These are phyloP conservation scores for Brassica hybrid DNA, from an alignment of 441 rosid species.

Conservation along the genomic window DNA sequence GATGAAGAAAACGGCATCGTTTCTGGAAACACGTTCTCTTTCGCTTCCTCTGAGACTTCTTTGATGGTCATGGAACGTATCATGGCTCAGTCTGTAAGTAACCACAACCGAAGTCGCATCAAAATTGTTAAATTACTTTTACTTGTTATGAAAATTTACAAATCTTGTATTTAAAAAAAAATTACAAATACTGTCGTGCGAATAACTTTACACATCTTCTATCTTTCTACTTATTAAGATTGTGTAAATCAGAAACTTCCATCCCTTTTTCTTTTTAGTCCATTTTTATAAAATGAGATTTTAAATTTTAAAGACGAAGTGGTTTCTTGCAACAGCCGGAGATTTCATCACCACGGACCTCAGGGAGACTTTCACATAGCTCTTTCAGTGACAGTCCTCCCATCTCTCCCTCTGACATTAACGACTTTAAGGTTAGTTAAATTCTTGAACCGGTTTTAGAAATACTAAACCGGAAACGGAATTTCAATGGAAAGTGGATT, in stretches of 20 bases:
- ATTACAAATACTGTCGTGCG: constrained; percentile 60
- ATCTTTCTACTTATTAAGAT: neutral
- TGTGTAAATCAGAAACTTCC: constrained; percentile 6
- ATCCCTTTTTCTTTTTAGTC: neutral
- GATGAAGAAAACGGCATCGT: constrained; percentile 62
- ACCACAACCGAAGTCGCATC: neutral
- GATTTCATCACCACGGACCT: constrained; percentile 75
- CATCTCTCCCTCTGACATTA: constrained; percentile 91
- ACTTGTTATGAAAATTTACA: constrained; percentile 35
- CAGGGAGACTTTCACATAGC: constrained; percentile 98
- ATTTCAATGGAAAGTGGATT: neutral
- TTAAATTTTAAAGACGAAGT: neutral
- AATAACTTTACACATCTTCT: neutral
- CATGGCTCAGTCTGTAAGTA: constrained; percentile 96
- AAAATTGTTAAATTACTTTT: constrained; percentile 22
- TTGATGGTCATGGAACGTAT: constrained; percentile 93
- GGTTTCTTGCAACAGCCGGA: constrained; percentile 33
- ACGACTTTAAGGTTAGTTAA: constrained; percentile 75
- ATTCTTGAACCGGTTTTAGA: constrained; percentile 27
- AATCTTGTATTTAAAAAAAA: constrained; percentile 59
- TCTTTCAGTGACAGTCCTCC: constrained; percentile 95
- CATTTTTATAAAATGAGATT: neutral
- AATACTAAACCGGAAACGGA: constrained; percentile 6
- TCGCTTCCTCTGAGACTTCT: constrained; percentile 93
- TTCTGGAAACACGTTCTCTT: constrained; percentile 85